phyloP scores from a whole-genome alignment of 2,329 filamentous ascomycete species.

The Sporothrix dimorphospora region DNA sequence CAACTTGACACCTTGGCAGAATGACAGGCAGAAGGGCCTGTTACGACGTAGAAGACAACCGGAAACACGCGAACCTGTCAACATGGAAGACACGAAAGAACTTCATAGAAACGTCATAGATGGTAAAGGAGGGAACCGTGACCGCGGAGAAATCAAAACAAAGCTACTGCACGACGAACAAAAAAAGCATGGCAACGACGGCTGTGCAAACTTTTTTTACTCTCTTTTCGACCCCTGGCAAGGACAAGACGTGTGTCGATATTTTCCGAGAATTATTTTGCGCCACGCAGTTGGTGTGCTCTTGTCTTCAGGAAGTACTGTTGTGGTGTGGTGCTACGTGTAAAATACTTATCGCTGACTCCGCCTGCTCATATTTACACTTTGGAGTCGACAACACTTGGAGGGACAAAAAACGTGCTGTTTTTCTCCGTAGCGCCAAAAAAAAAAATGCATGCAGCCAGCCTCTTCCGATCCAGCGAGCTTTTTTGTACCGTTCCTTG shows the following conservation, averaged over 20 bases:
- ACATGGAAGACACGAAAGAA: not conserved
- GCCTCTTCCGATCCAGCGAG: not conserved
- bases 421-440: not conserved
- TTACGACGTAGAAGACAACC: too few species aligned
- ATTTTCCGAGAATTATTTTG: not conserved
- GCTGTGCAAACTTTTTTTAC: conserved; percentile 7
- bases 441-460: not conserved
- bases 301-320: not conserved
- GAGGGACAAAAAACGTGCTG: not conserved
- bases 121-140: not conserved
- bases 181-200: not conserved
- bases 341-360: not conserved
- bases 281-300: not conserved
- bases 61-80: not conserved
- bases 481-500: not conserved
- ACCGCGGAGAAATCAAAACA: conserved; percentile 5
- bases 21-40: not conserved
- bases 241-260: not conserved
- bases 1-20: conserved; percentile 3
- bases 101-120: not conserved
- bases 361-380: not conserved
- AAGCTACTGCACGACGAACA: conserved; percentile 1
- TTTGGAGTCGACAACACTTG: not conserved
- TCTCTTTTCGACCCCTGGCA: too few species aligned
- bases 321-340: not conserved